Base-by-base conservation (phyloP, 345 rosid species). In the Citrus glauca region DNA sequence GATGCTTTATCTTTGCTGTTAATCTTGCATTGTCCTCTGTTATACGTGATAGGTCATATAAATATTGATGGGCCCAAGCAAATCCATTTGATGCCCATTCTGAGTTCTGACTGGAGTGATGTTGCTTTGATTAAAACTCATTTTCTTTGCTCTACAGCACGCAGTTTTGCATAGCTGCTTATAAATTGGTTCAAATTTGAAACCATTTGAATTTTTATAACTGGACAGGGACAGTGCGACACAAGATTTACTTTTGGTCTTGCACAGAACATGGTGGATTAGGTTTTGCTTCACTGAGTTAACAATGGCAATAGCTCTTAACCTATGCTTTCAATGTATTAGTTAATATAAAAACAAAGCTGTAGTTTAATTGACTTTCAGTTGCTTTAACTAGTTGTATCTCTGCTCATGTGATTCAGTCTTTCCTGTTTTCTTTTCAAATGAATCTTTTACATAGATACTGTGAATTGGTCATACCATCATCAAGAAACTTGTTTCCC, bases 1-100 rank as follows among this genome's bases (percentile, higher is more conserved):
- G 74, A 53, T 30, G 76, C 73, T 27, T 60, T 63, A 6, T 69
- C 28, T 28, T 60, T 77, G 17, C 45, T 70, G 70, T 50, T 69
- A 28, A 16, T 65, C 45, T 22, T 48, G 40, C 32, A 27, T 33
- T 74, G 24, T 59, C 37, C 16, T 40, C 38, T 64, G 22, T 72
- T 17, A 24, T 68, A 32, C 68, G 42, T 27, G 33, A 20, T 62
- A 35, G 68, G 27, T 27, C 33, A 1, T 62, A 50, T 24, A 37
- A 38, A 14, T 67, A 35, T 37, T 66, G 33, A 59, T 11, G 38
- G 66, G 67, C 61, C 55, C 9, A 62, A 53, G 48, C 68, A 53
- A 22, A 60, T 59, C 22, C 37, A 22, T 24, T 33, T 57, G 8
- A 50, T 69, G 57, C 60, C 60, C 19, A 40, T 48, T 63, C 24